Evolutionary conservation across 208 protist species (phyloP).

Genomic region (Crithidia sp.): DNA sequence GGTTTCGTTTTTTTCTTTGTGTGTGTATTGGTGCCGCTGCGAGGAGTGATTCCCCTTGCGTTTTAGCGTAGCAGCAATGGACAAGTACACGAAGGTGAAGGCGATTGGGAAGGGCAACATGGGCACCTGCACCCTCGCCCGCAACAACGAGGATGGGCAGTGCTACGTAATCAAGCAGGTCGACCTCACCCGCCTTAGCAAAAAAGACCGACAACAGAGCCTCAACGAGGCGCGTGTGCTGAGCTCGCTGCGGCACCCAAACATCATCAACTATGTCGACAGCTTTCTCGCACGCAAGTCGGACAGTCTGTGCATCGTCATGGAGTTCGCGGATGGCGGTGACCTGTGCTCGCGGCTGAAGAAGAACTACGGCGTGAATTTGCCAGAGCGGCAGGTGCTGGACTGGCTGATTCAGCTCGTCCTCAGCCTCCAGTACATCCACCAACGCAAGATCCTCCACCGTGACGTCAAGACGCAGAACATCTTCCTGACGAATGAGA

Average conservation of each 20-base stretch:
- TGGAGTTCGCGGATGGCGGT: constrained; percentile 93
- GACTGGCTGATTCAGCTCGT: constrained; percentile 92
- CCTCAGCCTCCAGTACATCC: constrained; percentile 91
- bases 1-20: not conserved
- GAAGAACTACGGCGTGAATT: constrained; percentile 76
- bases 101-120: constrained; percentile 95
- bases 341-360: constrained; percentile 85
- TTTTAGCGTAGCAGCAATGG: constrained; percentile 48
- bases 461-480: constrained; percentile 95
- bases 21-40: not conserved
- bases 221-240: constrained; percentile 93
- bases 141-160: constrained; percentile 92
- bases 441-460: constrained; percentile 93
- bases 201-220: constrained; percentile 89
- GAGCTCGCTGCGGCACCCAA: constrained; percentile 91
- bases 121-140: constrained; percentile 91
- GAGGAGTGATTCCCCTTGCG: not conserved
- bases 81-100: constrained; percentile 91
- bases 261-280: constrained; percentile 95
- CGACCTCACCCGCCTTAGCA: constrained; percentile 87
- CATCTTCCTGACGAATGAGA: constrained; percentile 90
- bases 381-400: constrained; percentile 84
- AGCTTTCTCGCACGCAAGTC: constrained; percentile 91
- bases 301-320: constrained; percentile 93
- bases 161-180: constrained; percentile 95